These are phyloP conservation scores for Chlamydomonas reinhardtii DNA, from an alignment of 163 green algal genomes.

Conservation along the genomic window DNA sequence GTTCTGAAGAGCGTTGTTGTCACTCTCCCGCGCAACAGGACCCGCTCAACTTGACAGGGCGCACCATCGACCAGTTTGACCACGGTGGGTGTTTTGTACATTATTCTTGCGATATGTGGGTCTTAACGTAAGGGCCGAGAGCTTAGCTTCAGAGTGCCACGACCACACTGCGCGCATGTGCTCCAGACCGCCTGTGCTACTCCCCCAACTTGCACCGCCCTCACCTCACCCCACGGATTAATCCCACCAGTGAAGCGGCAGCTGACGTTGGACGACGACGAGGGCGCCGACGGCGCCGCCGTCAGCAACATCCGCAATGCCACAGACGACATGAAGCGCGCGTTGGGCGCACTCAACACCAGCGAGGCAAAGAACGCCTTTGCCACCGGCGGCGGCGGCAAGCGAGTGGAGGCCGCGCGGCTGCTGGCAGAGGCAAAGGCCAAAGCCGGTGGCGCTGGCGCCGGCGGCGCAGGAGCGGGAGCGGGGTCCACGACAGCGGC, in stretches of 20 bases:
- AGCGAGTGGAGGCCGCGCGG: slow-evolving; percentile 72
- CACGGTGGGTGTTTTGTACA: slow-evolving; percentile 88
- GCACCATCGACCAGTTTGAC: slow-evolving; percentile 84
- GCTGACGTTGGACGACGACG: slow-evolving; percentile 53
- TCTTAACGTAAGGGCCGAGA: no score
- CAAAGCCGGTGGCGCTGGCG: slow-evolving; percentile 4
- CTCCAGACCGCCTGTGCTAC: no score
- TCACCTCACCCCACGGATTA: no score
- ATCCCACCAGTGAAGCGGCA: slow-evolving; percentile 46
- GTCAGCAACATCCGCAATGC: slow-evolving; percentile 62
- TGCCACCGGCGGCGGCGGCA: slow-evolving; percentile 78
- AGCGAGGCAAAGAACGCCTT: slow-evolving; percentile 71
- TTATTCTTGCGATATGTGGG: no score
- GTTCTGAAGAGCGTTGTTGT: no score
- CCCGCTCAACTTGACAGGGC: slow-evolving; percentile 80
- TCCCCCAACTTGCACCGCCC: no score
- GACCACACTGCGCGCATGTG: no score
- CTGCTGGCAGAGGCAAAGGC: slow-evolving; percentile 77
- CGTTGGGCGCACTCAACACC: slow-evolving; percentile 75
- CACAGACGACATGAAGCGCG: slow-evolving; percentile 85
- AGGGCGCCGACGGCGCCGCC: slow-evolving; percentile 38
- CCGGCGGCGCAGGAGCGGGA: neutral
- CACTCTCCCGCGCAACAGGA: no score
- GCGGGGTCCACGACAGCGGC: neutral
- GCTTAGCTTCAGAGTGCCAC: no score